Percentiles rank a stretch among this genome's conserved stretches.
Conservation (phyloP, 2,329 filamentous ascomycete genomes). For the Dactylellina leptospora region DNA sequence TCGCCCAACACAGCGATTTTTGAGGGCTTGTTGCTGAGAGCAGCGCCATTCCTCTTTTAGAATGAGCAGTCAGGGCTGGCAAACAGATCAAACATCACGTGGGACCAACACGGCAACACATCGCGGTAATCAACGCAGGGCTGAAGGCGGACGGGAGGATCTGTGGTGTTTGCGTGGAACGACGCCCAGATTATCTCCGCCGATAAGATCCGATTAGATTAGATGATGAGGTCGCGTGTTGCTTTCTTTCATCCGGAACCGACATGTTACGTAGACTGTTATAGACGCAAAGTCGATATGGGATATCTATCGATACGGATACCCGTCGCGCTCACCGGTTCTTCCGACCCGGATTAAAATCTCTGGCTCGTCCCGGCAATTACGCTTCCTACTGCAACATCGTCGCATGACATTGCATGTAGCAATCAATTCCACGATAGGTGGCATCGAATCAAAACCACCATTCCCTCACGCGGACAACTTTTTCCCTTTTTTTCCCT, state of each 20-base stretch:
- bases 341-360: too few relatives aligned
- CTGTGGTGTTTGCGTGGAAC: neutral
- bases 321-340: too few relatives aligned
- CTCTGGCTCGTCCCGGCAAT: too few relatives aligned
- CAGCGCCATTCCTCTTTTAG: conserved; percentile 36
- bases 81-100: conserved; percentile 22
- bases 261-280: too few relatives aligned
- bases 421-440: neutral
- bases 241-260: too few relatives aligned
- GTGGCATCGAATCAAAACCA: neutral
- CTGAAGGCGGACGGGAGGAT: neutral
- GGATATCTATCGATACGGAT: too few relatives aligned
- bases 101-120: conserved; percentile 10
- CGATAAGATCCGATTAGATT: conserved; percentile 52
- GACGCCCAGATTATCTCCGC: conserved; percentile 23
- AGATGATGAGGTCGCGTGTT: conserved; percentile 1
- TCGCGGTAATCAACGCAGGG: conserved; percentile 10
- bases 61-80: conserved; percentile 33
- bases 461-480: neutral
- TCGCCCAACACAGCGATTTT: conserved; percentile 32
- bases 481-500: too few relatives aligned
- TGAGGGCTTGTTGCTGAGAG: conserved; percentile 25
- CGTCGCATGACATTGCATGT: too few relatives aligned
- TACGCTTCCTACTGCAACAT: too few relatives aligned
- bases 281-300: too few relatives aligned